phyloP scores from a whole-genome alignment of 1,284 basidiomycete species.

The Leccinum insolens region DNA sequence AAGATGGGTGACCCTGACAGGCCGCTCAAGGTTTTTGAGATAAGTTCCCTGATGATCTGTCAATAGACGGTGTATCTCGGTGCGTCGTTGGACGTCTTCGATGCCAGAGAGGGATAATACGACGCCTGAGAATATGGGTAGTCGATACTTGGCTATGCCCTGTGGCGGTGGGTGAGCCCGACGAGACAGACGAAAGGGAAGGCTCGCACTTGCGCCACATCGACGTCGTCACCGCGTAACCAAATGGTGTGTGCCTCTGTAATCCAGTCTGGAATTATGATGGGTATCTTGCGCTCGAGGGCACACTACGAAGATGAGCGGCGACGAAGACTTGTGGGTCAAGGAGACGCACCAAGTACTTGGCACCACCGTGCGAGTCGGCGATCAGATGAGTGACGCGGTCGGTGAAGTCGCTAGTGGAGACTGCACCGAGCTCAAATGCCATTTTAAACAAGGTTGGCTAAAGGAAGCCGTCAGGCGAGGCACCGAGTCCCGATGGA shows the following conservation, averaged over 20 bases:
- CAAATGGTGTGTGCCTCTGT: slow-evolving; percentile 68
- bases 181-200: slow-evolving; percentile 23
- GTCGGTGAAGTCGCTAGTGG: slow-evolving; percentile 72
- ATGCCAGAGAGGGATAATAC: slow-evolving; percentile 71
- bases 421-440: slow-evolving; percentile 71
- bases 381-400: slow-evolving; percentile 82
- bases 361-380: slow-evolving; percentile 68
- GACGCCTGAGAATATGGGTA: slow-evolving; percentile 68
- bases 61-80: slow-evolving; percentile 58
- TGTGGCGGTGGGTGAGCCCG: slow-evolving; percentile 29
- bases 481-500: neutral
- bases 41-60: slow-evolving; percentile 58
- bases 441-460: slow-evolving; percentile 72
- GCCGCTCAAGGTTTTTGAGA: slow-evolving; percentile 64
- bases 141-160: slow-evolving; percentile 57
- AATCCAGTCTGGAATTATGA: slow-evolving; percentile 76
- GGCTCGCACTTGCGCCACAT: slow-evolving; percentile 48
- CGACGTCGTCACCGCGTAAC: slow-evolving; percentile 76
- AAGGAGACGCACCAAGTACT: slow-evolving; percentile 60
- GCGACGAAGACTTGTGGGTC: neutral
- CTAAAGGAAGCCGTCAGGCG: slow-evolving; percentile 36
- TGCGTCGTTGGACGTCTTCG: slow-evolving; percentile 52
- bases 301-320: slow-evolving; percentile 57
- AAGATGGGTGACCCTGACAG: slow-evolving; percentile 70
- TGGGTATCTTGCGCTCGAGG: slow-evolving; percentile 70